Conservation (phyloP, 2,329 filamentous ascomycete species). For the Neophaeococcomyces aloes region DNA sequence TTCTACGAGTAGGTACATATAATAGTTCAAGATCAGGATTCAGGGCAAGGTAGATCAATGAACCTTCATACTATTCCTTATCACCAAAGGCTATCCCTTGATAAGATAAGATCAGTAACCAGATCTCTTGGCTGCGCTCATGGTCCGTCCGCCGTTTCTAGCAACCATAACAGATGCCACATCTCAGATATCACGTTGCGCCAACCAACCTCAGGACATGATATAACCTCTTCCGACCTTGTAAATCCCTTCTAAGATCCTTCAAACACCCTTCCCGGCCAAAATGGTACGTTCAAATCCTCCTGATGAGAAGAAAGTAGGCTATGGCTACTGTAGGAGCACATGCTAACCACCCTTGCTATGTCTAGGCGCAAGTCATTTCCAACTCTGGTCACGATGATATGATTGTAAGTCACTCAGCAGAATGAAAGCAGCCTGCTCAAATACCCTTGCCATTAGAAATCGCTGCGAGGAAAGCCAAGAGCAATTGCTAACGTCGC, state of each 20-base stretch:
- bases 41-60: neutral
- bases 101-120: conserved; percentile 10
- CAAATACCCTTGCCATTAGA: neutral
- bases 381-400: conserved; percentile 89
- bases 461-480: neutral
- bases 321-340: neutral
- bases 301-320: neutral
- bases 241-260: no score
- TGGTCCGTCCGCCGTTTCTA: no score
- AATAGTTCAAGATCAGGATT: neutral
- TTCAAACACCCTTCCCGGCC: neutral
- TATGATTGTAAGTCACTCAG: conserved; percentile 76
- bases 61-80: neutral
- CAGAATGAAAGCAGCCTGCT: neutral
- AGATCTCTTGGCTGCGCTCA: no score
- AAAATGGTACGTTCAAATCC: conserved; percentile 1
- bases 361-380: conserved; percentile 62
- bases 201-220: no score
- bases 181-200: no score
- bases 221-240: no score
- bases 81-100: neutral
- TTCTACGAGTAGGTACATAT: neutral
- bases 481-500: neutral
- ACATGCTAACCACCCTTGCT: conserved; percentile 5
- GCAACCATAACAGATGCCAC: no score